Evolutionary conservation across 805 yeast species (phyloP), one percentile per base, ranked within the genome.

Genomic region (Kluyveromyces dobzhanskii): DNA sequence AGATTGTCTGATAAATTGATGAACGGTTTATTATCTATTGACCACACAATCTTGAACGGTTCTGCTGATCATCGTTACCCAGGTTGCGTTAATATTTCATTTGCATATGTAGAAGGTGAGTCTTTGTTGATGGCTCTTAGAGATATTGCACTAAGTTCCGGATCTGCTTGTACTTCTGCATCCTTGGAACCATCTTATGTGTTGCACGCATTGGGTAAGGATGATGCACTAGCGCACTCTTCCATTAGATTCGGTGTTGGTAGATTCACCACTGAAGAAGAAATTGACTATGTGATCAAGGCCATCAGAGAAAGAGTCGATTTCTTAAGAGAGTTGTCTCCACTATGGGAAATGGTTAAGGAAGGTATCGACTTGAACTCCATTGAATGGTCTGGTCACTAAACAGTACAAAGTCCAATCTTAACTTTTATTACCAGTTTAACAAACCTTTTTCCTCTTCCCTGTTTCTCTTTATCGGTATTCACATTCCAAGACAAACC

Each of bases 261-360:
- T 44, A 74, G 98, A 60, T 92, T 90, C 65, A 90, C 97, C 37
- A 92, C 98, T 12, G 96, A 88, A 53, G 94, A 77, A 37, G 98
- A 92, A 65, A 76, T 92, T 39, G 97, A 92, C 59, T 92, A 88
- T 57, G 98, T 92, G 35, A 72, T 92, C 47, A 70, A 81, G 43
- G 95, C 96, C 11, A 85, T 92, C 42, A 71, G 76, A 41, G 88
- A 85, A 60, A 78, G 97, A 64, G 97, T 92, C 40, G 80, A 79
- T 47, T 86, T 86, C 65, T 73, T 92, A 59, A 78, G 98, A 65
- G 90, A 87, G 56, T 71, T 92, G 65, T 79, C 92, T 42, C 98
- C 98, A 35, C 70, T 92, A 53, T 92, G 97, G 97, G 98, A 92
- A 68, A 88, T 92, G 97, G 95, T 86, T 42, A 95, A 92, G 65